phyloP scores from a whole-genome alignment of 352 stramenopile species.

The Pythium pyrilobum region DNA sequence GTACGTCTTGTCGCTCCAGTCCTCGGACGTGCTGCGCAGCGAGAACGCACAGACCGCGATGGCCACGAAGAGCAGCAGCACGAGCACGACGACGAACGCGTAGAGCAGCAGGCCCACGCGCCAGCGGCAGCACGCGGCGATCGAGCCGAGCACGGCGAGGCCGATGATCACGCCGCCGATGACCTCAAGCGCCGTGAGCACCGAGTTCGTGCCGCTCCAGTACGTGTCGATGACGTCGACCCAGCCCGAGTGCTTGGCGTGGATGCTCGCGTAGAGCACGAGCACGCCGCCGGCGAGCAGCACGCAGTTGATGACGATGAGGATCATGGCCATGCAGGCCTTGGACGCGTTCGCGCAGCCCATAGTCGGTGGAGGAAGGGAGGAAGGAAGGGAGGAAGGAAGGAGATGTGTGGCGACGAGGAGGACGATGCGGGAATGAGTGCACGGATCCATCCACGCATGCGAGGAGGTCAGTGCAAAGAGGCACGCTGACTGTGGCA shows the following conservation, averaged over 20 bases:
- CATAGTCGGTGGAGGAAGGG: no score
- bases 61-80: constrained; percentile 47
- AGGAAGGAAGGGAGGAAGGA: background rate
- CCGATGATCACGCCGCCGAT: constrained; percentile 49
- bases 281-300: constrained; percentile 49
- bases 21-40: constrained; percentile 28
- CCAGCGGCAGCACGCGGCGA: constrained; percentile 56
- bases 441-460: background rate
- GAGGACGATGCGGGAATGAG: background rate
- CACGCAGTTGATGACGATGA: constrained; percentile 56
- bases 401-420: background rate
- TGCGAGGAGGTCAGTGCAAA: no score
- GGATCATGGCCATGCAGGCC: constrained; percentile 28
- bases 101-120: constrained; percentile 55
- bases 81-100: constrained; percentile 37
- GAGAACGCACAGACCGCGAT: constrained; percentile 44
- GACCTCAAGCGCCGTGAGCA: constrained; percentile 46
- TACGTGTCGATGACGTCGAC: constrained; percentile 57
- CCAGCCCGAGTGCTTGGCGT: constrained; percentile 42
- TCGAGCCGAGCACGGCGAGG: constrained; percentile 50
- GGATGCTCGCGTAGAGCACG: constrained; percentile 45
- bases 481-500: no score
- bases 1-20: constrained; percentile 45
- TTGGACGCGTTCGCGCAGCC: constrained; percentile 13
- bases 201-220: constrained; percentile 35